These are phyloP conservation scores for Microsporum ferrugineum DNA, from an alignment of 2,329 filamentous ascomycete genomes.

Conservation along the genomic window DNA sequence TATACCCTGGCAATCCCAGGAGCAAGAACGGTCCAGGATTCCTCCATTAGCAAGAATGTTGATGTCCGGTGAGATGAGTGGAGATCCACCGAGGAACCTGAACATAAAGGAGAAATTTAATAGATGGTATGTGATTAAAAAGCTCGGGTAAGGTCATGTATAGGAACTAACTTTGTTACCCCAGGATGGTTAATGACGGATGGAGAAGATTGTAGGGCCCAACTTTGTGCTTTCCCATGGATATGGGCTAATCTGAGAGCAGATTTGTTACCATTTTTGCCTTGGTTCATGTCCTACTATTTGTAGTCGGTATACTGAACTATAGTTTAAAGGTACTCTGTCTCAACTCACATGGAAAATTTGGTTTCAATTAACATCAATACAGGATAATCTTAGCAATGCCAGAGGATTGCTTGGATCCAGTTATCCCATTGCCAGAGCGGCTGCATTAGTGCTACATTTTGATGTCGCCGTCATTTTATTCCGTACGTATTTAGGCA, in stretches of 20 bases:
- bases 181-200: conserved; percentile 73
- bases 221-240: neutral
- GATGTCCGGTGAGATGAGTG: conserved; percentile 70
- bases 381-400: conserved; percentile 52
- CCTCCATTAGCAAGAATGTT: conserved; percentile 72
- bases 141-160: neutral
- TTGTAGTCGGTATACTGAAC: conserved; percentile 68
- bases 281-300: conserved; percentile 62
- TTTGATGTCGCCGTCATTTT: conserved; percentile 70
- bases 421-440: conserved; percentile 64
- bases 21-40: conserved; percentile 61
- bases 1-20: neutral
- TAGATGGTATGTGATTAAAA: conserved; percentile 41
- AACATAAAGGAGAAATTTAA: conserved; percentile 62
- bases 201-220: conserved; percentile 61
- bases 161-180: neutral
- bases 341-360: neutral
- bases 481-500: conserved; percentile 37
- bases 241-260: conserved; percentile 37
- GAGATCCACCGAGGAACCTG: conserved; percentile 58
- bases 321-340: conserved; percentile 54
- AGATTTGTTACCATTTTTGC: conserved; percentile 70
- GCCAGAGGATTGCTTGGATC: conserved; percentile 60
- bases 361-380: neutral
- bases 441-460: conserved; percentile 65